A percentile compares a stretch with the other conserved stretches of the same genome.
Evolutionary conservation across 2,329 filamentous ascomycete genomes (phyloP).

Genomic region (Fusarium sp.): DNA sequence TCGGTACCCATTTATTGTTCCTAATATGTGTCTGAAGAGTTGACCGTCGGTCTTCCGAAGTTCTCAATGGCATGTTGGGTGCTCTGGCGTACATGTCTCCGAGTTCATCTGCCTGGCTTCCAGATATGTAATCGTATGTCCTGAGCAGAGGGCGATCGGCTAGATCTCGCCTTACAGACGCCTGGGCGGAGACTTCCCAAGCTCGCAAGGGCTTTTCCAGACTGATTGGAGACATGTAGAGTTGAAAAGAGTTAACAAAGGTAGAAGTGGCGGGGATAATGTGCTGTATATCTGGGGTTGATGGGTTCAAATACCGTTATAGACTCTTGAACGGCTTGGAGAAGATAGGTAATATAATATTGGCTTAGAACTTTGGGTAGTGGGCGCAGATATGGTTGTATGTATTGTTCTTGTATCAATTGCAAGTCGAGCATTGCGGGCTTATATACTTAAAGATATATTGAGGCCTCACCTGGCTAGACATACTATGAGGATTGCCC

Average conservation of each 20-base stretch:
- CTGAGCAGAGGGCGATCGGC: slow-evolving; percentile 2
- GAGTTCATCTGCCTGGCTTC: slow-evolving; percentile 7
- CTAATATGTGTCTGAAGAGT: background rate
- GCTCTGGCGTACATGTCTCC: slow-evolving; percentile 6
- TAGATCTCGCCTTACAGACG: background rate
- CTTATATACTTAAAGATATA: background rate
- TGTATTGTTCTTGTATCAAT: background rate
- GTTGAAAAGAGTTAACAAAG: background rate
- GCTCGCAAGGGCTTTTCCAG: background rate
- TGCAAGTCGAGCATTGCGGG: background rate
- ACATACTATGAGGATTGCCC: background rate
- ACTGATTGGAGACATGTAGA: background rate
- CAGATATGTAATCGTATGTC: slow-evolving; percentile 3
- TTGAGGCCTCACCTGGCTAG: background rate
- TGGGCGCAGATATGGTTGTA: background rate
- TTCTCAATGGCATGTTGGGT: background rate
- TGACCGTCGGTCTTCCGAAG: background rate
- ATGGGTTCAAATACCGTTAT: too few relatives aligned
- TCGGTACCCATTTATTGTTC: background rate
- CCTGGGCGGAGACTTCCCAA: background rate
- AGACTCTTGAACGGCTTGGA: too few relatives aligned
- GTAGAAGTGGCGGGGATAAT: background rate
- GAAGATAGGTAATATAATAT: background rate
- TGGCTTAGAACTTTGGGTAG: background rate
- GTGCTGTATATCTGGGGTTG: background rate